Evolutionary conservation across 1,284 basidiomycete species (phyloP).

Genomic region (Rhodotorula sp.): DNA sequence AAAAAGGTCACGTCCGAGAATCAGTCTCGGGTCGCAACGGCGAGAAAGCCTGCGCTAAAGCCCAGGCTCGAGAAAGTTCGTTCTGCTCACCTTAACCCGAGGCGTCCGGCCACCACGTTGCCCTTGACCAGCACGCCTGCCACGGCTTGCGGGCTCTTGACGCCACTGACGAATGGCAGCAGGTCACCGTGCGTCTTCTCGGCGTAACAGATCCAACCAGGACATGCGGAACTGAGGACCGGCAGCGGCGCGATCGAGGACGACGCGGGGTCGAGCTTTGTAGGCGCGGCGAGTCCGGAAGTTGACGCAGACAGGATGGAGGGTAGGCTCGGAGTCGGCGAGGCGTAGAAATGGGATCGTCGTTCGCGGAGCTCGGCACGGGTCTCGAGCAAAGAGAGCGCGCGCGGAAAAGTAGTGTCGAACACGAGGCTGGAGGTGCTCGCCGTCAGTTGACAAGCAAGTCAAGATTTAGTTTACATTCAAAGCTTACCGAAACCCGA

Average conservation of each 20-base stretch:
- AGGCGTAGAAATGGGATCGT: constrained; percentile 8
- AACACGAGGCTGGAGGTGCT: constrained; percentile 56
- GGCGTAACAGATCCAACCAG: constrained; percentile 98
- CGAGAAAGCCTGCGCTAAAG: neutral
- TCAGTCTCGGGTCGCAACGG: neutral
- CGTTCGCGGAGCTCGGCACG: constrained; percentile 77
- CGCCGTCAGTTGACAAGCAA: neutral
- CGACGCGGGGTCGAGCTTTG: constrained; percentile 22
- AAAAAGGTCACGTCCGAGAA: neutral
- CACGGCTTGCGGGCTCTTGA: constrained; percentile 90
- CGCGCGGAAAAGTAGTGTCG: constrained; percentile 92
- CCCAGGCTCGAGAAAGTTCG: too few relatives aligned
- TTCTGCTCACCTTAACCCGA: constrained; percentile 63
- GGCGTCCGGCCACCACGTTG: constrained; percentile 63
- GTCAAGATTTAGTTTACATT: constrained; percentile 42
- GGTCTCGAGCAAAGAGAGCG: constrained; percentile 79
- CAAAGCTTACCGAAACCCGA: constrained; percentile 48
- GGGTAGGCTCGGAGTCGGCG: constrained; percentile 13
- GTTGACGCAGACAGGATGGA: constrained; percentile 9
- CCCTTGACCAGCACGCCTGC: constrained; percentile 91
- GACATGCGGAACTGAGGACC: constrained; percentile 93
- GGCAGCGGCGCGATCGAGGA: constrained; percentile 57
- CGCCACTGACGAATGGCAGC: constrained; percentile 80
- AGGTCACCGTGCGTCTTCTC: constrained; percentile 96
- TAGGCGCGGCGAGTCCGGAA: constrained; percentile 8